Percentiles rank a stretch among this genome's conserved stretches.
Evolutionary conservation across 768 basidiomycete genomes (phyloP).

Genomic region (Lentinula edodes): DNA sequence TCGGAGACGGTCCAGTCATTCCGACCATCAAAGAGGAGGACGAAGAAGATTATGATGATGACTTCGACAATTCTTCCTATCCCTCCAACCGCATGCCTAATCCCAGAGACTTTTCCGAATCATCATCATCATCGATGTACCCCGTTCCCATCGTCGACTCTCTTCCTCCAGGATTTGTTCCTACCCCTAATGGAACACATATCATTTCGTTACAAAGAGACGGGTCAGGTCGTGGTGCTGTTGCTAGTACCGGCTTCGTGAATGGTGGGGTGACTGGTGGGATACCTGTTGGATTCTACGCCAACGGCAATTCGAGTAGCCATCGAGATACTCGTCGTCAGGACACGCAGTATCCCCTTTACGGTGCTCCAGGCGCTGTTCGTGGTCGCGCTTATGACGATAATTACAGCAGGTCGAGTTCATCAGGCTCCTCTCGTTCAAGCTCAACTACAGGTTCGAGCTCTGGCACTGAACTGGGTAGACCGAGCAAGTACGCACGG

Average conservation of each 20-base stretch:
- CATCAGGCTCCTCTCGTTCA: neutral
- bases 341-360: neutral
- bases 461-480: neutral
- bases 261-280: neutral
- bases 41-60: neutral
- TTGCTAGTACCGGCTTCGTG: neutral
- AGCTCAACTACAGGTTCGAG: neutral
- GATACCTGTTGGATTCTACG: neutral
- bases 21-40: neutral
- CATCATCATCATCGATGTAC: neutral
- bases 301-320: no score
- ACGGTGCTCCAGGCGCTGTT: neutral
- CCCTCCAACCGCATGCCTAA: no score
- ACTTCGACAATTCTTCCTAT: neutral
- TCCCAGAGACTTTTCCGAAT: neutral
- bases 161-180: conserved; percentile 1
- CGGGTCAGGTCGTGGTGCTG: neutral
- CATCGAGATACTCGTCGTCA: neutral
- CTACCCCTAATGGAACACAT: neutral
- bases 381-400: neutral
- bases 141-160: neutral
- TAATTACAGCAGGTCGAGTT: neutral
- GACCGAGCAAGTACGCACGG: neutral
- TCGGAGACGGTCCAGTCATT: neutral
- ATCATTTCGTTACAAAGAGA: neutral